A percentile compares a stretch with the other conserved stretches of the same genome.
phyloP scores from a whole-genome alignment of 2,329 filamentous ascomycete species.

The Aspergillus sp. region DNA sequence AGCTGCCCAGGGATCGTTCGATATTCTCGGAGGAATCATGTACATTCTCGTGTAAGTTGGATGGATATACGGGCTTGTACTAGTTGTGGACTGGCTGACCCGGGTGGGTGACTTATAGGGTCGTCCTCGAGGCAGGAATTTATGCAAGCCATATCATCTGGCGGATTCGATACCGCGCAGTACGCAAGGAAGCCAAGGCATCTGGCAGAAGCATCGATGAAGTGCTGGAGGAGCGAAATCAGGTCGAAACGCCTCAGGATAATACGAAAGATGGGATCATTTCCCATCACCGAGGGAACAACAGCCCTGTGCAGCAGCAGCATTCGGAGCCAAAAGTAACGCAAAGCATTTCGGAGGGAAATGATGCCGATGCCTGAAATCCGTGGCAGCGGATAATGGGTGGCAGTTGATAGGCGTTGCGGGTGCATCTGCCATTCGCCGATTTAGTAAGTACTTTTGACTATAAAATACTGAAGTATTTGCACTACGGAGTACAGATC shows the following conservation, averaged over 20 bases:
- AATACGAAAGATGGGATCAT: background rate
- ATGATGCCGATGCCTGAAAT: no score
- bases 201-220: conserved; percentile 60
- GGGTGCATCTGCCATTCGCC: no score
- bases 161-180: conserved; percentile 56
- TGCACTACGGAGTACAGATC: no score
- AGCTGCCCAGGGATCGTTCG: conserved; percentile 64
- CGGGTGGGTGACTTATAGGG: conserved; percentile 37
- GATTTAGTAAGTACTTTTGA: no score
- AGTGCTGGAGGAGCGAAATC: conserved; percentile 34
- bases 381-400: no score
- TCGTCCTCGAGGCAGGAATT: conserved; percentile 62
- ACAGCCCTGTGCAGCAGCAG: background rate
- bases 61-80: background rate
- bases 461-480: no score
- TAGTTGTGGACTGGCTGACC: background rate
- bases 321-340: no score
- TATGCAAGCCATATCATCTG: conserved; percentile 62
- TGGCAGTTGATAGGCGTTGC: no score
- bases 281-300: background rate
- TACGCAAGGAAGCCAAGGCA: conserved; percentile 56
- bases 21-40: conserved; percentile 60
- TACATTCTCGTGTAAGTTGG: conserved; percentile 61
- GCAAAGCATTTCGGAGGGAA: no score
- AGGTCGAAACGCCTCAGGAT: background rate